Conservation (phyloP, 495 filamentous ascomycete species). For the Aspergillus indologenus region DNA sequence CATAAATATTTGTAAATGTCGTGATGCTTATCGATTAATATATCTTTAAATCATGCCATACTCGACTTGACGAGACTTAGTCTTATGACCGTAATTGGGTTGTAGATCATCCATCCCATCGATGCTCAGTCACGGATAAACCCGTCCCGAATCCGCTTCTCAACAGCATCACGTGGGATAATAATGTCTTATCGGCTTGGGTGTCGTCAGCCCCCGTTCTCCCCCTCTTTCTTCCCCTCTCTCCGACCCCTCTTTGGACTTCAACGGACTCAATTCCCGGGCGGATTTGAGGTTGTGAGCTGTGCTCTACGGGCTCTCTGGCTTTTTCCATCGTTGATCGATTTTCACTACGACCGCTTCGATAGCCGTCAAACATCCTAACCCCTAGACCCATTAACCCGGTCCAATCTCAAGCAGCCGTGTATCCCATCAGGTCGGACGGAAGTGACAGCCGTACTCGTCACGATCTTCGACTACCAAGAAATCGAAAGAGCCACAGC, state of each 20-base stretch:
- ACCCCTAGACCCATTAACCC: background rate
- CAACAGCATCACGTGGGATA: slow-evolving; percentile 10
- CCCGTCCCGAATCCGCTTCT: background rate
- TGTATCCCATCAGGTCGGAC: background rate
- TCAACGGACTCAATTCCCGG: slow-evolving; percentile 5
- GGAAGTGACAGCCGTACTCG: background rate
- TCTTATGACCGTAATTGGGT: no score
- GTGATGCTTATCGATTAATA: no score
- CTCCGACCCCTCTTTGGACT: slow-evolving; percentile 6
- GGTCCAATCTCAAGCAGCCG: background rate
- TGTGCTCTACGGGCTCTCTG: slow-evolving; percentile 8
- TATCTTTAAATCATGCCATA: no score
- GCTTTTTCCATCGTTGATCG: background rate
- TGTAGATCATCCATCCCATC: no score
- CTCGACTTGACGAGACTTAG: no score
- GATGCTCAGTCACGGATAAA: slow-evolving; percentile 6
- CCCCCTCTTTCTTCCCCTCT: slow-evolving; percentile 6
- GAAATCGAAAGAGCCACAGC: background rate
- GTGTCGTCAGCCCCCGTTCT: background rate
- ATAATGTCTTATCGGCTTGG: background rate
- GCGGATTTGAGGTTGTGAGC: slow-evolving; percentile 1
- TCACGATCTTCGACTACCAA: background rate
- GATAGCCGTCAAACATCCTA: slow-evolving; percentile 5
- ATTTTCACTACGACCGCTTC: background rate
- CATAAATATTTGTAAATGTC: no score